phyloP scores from a whole-genome alignment of 768 basidiomycete species.

The Rhizopogon vesiculosus region DNA sequence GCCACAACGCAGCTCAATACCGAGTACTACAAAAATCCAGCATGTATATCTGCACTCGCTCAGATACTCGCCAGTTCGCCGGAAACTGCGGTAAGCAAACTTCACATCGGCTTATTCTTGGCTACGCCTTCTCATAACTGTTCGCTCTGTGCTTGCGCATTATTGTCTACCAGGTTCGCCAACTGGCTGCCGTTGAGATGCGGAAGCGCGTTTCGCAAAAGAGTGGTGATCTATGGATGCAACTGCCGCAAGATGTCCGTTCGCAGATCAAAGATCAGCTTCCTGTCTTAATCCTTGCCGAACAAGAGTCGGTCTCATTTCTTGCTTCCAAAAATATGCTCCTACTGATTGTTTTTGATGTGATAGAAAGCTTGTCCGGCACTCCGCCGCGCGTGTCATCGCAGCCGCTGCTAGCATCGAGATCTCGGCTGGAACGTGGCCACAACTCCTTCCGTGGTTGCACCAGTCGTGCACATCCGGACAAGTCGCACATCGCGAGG shows the following conservation, averaged over 20 bases:
- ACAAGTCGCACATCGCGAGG: conserved; percentile 78
- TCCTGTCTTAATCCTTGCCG: conserved; percentile 71
- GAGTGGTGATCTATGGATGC: conserved; percentile 79
- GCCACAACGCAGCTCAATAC: conserved; percentile 89
- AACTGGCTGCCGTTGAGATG: conserved; percentile 95
- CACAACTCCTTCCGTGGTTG: conserved; percentile 83
- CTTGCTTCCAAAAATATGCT: not conserved
- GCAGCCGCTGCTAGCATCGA: conserved; percentile 91
- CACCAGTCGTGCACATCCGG: conserved; percentile 69
- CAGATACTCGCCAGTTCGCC: conserved; percentile 82
- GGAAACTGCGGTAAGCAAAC: conserved; percentile 68
- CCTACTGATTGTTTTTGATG: conserved; percentile 5
- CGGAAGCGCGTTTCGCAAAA: conserved; percentile 85
- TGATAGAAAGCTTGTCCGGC: conserved; percentile 80
- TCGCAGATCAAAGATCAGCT: conserved; percentile 82
- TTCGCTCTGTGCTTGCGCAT: not conserved
- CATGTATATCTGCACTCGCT: conserved; percentile 88
- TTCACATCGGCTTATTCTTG: conserved; percentile 6
- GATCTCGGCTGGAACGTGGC: conserved; percentile 75
- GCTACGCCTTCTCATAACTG: conserved; percentile 1
- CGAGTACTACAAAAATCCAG: conserved; percentile 87
- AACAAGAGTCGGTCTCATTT: conserved; percentile 58
- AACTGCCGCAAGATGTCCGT: conserved; percentile 61
- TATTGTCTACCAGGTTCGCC: conserved; percentile 64
- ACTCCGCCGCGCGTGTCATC: conserved; percentile 88